Conservation (phyloP, 495 filamentous ascomycete species). For the Pyrenopolyporus hunteri region DNA sequence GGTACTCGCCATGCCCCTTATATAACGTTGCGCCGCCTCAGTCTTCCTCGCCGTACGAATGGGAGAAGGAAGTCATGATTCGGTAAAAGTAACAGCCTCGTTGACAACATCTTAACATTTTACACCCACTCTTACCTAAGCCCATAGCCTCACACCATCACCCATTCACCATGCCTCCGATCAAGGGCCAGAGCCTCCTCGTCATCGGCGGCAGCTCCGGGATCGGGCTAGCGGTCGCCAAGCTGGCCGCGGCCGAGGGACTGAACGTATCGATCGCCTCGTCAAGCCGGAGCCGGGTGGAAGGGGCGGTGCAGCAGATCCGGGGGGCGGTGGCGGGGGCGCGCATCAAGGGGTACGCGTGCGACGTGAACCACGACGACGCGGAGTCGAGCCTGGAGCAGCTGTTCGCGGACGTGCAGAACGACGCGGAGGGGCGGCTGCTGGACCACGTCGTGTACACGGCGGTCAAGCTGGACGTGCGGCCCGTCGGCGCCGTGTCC, state of each 20-base stretch:
- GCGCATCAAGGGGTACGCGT: slow-evolving; percentile 46
- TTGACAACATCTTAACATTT: too few species aligned
- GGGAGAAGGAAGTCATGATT: neutral
- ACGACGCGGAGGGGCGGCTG: slow-evolving; percentile 27
- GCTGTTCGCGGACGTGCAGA: slow-evolving; percentile 47
- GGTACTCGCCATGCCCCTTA: too few species aligned
- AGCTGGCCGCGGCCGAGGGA: slow-evolving; percentile 50
- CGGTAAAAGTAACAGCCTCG: neutral
- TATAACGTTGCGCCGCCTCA: neutral
- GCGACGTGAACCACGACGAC: slow-evolving; percentile 51
- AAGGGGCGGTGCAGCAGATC: slow-evolving; percentile 44
- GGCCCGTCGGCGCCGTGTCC: slow-evolving; percentile 45
- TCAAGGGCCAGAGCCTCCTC: slow-evolving; percentile 43
- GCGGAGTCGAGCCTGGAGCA: slow-evolving; percentile 53
- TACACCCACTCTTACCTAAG: neutral
- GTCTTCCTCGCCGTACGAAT: neutral
- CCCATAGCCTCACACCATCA: neutral
- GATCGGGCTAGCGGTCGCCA: slow-evolving; percentile 57
- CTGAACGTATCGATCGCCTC: slow-evolving; percentile 56
- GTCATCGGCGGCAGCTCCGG: slow-evolving; percentile 58
- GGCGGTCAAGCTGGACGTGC: slow-evolving; percentile 48
- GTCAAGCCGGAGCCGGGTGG: slow-evolving; percentile 48
- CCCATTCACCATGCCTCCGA: slow-evolving; percentile 27
- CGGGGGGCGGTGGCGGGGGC: slow-evolving; percentile 41
- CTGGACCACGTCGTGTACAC: slow-evolving; percentile 66